Percentiles rank a stretch among this genome's conserved stretches.
These are phyloP conservation scores for Colletotrichum lindemuthianum DNA, from an alignment of 2,329 filamentous ascomycete species.

Conservation along the genomic window DNA sequence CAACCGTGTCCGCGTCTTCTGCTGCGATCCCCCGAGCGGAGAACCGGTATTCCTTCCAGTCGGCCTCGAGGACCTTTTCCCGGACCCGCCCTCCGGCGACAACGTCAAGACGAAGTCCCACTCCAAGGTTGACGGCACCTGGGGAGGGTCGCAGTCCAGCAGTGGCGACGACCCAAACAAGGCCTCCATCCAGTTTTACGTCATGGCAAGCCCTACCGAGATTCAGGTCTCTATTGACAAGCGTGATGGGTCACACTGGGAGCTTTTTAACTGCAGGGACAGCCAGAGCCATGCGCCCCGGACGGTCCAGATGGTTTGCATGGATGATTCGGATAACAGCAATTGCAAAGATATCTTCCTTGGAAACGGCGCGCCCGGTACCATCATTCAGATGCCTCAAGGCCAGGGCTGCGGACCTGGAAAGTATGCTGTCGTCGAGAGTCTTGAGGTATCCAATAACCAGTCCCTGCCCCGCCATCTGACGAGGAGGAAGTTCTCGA, in stretches of 20 bases:
- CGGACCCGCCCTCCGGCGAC: slow-evolving; percentile 41
- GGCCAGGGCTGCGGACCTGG: not conserved
- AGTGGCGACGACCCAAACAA: slow-evolving; percentile 42
- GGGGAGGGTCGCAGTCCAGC: slow-evolving; percentile 40
- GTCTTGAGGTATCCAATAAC: not conserved
- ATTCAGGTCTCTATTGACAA: slow-evolving; percentile 48
- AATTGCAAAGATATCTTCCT: slow-evolving; percentile 11
- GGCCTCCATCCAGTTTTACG: slow-evolving; percentile 45
- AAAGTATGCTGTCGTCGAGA: slow-evolving; percentile 24
- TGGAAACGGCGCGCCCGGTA: too few species aligned
- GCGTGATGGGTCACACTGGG: slow-evolving; percentile 57
- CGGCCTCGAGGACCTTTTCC: slow-evolving; percentile 48
- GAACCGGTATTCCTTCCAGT: slow-evolving; percentile 49
- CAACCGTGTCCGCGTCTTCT: slow-evolving; percentile 5
- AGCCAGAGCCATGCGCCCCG: slow-evolving; percentile 37
- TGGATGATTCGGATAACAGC: not conserved
- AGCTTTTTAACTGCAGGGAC: slow-evolving; percentile 50
- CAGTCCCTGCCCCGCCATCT: too few species aligned
- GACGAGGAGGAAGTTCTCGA: too few species aligned
- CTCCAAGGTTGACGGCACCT: slow-evolving; percentile 42
- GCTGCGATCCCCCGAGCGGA: slow-evolving; percentile 40
- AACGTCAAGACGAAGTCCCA: slow-evolving; percentile 35
- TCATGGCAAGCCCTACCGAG: slow-evolving; percentile 46
- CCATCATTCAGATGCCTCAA: too few species aligned
- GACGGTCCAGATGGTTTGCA: slow-evolving; percentile 23